These are phyloP conservation scores for Saturnispora besseyi DNA, from an alignment of 805 yeast species.

Conservation along the genomic window DNA sequence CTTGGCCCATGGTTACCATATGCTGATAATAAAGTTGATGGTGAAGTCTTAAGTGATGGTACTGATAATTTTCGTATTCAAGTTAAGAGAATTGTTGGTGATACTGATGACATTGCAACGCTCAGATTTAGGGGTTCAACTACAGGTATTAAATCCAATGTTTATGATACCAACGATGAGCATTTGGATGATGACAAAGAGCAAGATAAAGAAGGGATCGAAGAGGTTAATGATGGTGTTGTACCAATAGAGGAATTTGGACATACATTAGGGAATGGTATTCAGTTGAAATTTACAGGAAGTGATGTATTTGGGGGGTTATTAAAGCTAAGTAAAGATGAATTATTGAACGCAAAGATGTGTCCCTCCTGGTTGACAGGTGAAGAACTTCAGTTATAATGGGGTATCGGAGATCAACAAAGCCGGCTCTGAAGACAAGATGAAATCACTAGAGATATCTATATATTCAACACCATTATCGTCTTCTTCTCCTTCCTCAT, in stretches of 20 bases:
- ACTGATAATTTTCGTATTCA: slow-evolving; percentile 33
- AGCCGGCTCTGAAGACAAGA: not conserved
- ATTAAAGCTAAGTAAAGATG: slow-evolving; percentile 51
- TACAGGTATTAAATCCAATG: slow-evolving; percentile 29
- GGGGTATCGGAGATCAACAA: not conserved
- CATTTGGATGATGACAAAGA: not conserved
- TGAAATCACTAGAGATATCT: not conserved
- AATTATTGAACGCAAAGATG: slow-evolving; percentile 40
- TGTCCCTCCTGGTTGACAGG: slow-evolving; percentile 78
- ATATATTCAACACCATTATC: not conserved
- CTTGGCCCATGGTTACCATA: slow-evolving; percentile 68
- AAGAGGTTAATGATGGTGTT: slow-evolving; percentile 29
- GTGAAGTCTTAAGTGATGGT: slow-evolving; percentile 46
- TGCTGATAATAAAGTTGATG: slow-evolving; percentile 59
- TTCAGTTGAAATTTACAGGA: slow-evolving; percentile 42
- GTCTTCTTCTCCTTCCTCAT: not conserved
- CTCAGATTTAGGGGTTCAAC: slow-evolving; percentile 54
- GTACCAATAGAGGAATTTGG: slow-evolving; percentile 51
- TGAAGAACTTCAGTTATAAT: slow-evolving; percentile 34
- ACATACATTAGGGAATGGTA: slow-evolving; percentile 27
- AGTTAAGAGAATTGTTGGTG: slow-evolving; percentile 19
- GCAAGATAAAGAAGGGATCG: slow-evolving; percentile 11
- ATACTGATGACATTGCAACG: slow-evolving; percentile 33
- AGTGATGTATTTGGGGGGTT: slow-evolving; percentile 71
- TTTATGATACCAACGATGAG: slow-evolving; percentile 5